phyloP scores from a whole-genome alignment of 2,329 filamentous ascomycete species.

The Zasmidium angulare region DNA sequence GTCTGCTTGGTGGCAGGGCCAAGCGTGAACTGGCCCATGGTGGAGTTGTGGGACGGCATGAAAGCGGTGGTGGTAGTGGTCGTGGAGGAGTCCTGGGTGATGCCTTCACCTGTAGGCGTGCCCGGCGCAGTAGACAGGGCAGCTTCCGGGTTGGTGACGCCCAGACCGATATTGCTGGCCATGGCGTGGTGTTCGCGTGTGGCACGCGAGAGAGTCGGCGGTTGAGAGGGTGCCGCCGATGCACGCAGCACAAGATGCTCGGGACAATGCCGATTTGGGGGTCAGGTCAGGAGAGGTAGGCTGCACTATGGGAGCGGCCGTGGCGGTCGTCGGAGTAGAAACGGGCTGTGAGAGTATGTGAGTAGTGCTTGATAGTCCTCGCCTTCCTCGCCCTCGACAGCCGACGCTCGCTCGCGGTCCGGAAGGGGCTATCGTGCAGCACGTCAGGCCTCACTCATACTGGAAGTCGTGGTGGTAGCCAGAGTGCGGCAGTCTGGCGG shows the following conservation, averaged over 20 bases:
- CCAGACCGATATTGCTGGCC: conserved; percentile 13
- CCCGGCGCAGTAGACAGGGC: conserved; percentile 35
- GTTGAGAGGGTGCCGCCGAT: not conserved
- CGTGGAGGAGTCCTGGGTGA: conserved; percentile 14
- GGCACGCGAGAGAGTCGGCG: not conserved
- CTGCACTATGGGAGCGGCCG: too few species aligned
- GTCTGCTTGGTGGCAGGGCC: conserved; percentile 65
- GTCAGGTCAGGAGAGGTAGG: not conserved
- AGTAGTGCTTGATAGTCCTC: not conserved
- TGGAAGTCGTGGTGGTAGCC: not conserved
- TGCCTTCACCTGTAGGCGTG: conserved; percentile 30
- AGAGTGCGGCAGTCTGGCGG: not conserved
- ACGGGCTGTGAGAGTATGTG: not conserved
- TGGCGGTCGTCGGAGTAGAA: not conserved
- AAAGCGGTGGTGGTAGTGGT: conserved; percentile 19
- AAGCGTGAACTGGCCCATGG: conserved; percentile 61
- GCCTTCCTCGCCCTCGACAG: not conserved
- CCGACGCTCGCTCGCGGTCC: not conserved
- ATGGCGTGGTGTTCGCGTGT: conserved; percentile 1
- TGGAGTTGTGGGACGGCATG: conserved; percentile 35
- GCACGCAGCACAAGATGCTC: not conserved
- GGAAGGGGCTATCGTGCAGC: not conserved
- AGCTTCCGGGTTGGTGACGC: conserved; percentile 16
- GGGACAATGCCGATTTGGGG: not conserved
- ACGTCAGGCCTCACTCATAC: not conserved